Evolutionary conservation across 768 basidiomycete genomes (phyloP).

Genomic region (Erythrobasidium yunnanense): DNA sequence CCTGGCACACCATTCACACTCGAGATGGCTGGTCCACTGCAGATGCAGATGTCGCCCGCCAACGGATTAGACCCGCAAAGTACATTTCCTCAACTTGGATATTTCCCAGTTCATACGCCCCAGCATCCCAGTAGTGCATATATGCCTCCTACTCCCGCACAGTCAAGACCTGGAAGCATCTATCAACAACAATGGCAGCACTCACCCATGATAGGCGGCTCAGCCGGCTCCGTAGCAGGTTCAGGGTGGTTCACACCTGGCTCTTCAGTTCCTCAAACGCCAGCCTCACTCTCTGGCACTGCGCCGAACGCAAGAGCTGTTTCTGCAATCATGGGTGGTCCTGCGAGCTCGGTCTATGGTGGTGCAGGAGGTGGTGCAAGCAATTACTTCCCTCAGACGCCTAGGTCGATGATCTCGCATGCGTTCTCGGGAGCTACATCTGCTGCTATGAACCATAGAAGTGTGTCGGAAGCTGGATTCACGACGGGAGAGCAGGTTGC

Average conservation of each 20-base stretch:
- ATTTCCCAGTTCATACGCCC: neutral
- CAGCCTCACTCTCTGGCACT: neutral
- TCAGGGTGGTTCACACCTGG: too few relatives aligned
- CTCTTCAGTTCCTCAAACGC: neutral
- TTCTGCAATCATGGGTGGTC: neutral
- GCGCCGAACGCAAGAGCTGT: too few relatives aligned
- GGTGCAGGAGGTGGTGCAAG: too few relatives aligned
- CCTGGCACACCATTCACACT: neutral
- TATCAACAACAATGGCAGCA: neutral
- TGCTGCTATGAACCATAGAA: constrained; percentile 9
- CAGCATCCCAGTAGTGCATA: neutral
- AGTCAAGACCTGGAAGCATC: neutral
- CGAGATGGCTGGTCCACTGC: neutral
- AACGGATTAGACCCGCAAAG: too few relatives aligned
- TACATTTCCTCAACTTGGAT: neutral
- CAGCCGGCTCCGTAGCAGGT: too few relatives aligned
- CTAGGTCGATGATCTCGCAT: neutral
- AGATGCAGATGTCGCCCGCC: neutral
- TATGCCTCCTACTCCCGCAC: neutral
- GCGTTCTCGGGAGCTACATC: neutral
- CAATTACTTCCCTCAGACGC: neutral
- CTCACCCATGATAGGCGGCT: neutral
- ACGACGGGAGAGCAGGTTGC: neutral
- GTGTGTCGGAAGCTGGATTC: constrained; percentile 10
- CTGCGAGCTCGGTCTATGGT: neutral